Evolutionary conservation across 2,329 filamentous ascomycete genomes (phyloP), one percentile per base, ranked within the genome.

Genomic region (Stachybotrys chartarum): DNA sequence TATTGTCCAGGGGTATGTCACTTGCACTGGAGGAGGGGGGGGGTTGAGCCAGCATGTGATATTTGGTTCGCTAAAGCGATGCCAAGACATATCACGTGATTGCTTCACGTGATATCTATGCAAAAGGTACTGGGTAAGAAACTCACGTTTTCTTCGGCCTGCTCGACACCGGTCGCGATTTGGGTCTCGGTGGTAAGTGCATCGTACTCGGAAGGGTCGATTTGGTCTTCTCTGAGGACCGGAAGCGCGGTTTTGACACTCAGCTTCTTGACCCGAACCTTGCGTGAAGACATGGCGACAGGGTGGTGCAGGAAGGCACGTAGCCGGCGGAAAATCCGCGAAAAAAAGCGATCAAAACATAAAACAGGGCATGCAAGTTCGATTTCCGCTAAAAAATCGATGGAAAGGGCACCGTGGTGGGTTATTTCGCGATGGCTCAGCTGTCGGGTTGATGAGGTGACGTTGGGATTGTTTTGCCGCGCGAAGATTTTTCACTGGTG

Each of bases 121-220:
- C 55, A 60, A 63, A 58, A 54, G 59, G 63, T 55, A 58, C 58
- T 57, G 62, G 58, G 64, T 65, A 62, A 60, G 62, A 61, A 60
- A 90, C 91, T 85, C 75, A 97, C 94, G 78, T 93, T 93, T 84
- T 97, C 92, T 76, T 99, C 94, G 61, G 86, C 90, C 71, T 96
- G 92, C 75, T 99, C 94, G 66, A 99, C 94, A 74, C 94, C 94
- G 63, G 92, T 97, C 70, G 94, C 91, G 70, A 97, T 91, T 87
- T 90, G 76, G 80, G 85, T 78, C 83, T 90, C 82, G 70, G 88
- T 87, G 64, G 88, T 88, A 70, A 93, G 86, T 66, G 89, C 84
- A 75, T 96, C 90, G 73, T 97, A 96, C 74, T 91, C 84, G 67
- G 80, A 83, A 68, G 87, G 81, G 70, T 97, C 91, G 75, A 97